A percentile compares a stretch with the other conserved stretches of the same genome.
phyloP scores from a whole-genome alignment of 1,284 basidiomycete genomes.

The Schizopora paradoxa region DNA sequence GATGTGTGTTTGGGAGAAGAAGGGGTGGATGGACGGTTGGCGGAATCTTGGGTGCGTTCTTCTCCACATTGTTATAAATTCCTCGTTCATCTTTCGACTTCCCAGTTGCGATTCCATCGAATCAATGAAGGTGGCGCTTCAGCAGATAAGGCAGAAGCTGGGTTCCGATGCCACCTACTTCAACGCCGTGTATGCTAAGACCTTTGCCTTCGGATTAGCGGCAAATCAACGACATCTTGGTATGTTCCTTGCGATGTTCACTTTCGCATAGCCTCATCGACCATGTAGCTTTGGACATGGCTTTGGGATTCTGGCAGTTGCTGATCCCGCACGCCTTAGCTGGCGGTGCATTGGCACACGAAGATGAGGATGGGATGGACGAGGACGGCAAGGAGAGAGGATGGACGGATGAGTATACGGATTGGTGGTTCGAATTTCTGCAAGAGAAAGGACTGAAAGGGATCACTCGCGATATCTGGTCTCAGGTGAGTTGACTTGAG shows the following conservation, averaged over 20 bases:
- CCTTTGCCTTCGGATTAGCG: slow-evolving; percentile 79
- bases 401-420: slow-evolving; percentile 64
- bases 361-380: slow-evolving; percentile 37
- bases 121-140: slow-evolving; percentile 59
- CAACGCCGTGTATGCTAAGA: slow-evolving; percentile 81
- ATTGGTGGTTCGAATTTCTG: slow-evolving; percentile 85
- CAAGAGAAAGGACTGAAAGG: slow-evolving; percentile 69
- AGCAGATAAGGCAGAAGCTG: slow-evolving; percentile 58
- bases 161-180: slow-evolving; percentile 72
- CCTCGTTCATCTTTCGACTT: not conserved
- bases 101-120: slow-evolving; percentile 67
- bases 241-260: slow-evolving; percentile 26
- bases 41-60: slow-evolving; percentile 52
- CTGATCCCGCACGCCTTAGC: slow-evolving; percentile 76
- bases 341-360: slow-evolving; percentile 61
- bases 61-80: not conserved
- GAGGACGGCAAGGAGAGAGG: slow-evolving; percentile 38
- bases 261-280: slow-evolving; percentile 14
- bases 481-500: not conserved
- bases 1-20: slow-evolving; percentile 72
- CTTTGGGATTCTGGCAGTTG: slow-evolving; percentile 81
- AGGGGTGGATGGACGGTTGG: slow-evolving; percentile 82
- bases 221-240: slow-evolving; percentile 74
- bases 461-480: slow-evolving; percentile 92
- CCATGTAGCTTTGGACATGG: slow-evolving; percentile 60